Evolutionary conservation across 2,329 filamentous ascomycete genomes (phyloP), one percentile per base, ranked within the genome.

Genomic region (Claviceps quebecensis): DNA sequence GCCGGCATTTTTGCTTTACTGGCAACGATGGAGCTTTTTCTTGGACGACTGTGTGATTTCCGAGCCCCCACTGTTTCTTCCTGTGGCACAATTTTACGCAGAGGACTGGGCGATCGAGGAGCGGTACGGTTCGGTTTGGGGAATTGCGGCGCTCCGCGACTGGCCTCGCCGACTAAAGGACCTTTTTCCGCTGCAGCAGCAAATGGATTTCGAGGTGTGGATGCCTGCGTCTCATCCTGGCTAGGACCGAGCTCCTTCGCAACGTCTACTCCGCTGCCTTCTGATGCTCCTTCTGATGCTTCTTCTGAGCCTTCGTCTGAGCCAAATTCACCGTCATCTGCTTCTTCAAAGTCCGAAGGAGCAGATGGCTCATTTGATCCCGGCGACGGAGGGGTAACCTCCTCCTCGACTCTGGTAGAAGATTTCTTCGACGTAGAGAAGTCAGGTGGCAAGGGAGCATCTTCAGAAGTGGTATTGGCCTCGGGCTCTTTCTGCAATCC

Each of bases 51-150:
- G 55, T 63, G 65, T 9, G 67, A 61, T 49, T 65, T 67, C 51
- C 65, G 69, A 16, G 68, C 59, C 4, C 68, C 69, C 37, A 80
- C 63, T 22, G 80, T 65, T 49, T 80, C 59, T 57, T 74, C 71
- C 53, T 69, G 65, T 36, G 80, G 78, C 34, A 80, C 66, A 41
- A 77, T 73, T 49, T 73, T 71, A 37, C 84, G 78, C 26, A 86
- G 68, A 1, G 86, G 85, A 56, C 85, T 89, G 1, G 86, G 84
- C 9, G 85, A 87, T 38, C 84, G 78, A 46, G 84, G 83, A 56
- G 78, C 83, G n/a, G 72, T 69, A 19, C 68, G 69, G 37, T 65
- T 72, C 23, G 77, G 70, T 37, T 76, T 77, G 9, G 78, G 69
- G 51, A 86, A 77, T 23, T 75, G 55, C 0, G 78, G 76, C 17